Evolutionary conservation across 2,329 filamentous ascomycete species (phyloP).

Genomic region (Paecilomyces niveus): DNA sequence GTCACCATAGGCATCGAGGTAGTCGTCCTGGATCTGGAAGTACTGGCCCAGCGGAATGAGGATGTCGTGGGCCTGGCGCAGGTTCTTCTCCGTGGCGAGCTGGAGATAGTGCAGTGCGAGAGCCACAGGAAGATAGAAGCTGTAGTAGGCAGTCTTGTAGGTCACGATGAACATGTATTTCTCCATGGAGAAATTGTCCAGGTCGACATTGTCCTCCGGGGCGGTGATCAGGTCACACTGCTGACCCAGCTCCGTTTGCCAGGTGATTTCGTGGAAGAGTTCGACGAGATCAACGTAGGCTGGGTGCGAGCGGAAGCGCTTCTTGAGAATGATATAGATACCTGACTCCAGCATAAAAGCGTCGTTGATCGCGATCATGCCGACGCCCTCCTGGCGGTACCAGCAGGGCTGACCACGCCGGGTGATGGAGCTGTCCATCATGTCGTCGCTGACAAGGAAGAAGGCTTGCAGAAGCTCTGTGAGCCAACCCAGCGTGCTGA

Average conservation of each 20-base stretch:
- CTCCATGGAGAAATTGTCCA: constrained; percentile 88
- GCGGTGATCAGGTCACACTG: constrained; percentile 91
- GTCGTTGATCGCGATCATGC: constrained; percentile 97
- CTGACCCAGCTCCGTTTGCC: constrained; percentile 94
- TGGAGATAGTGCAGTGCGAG: constrained; percentile 80
- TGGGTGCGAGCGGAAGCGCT: constrained; percentile 82
- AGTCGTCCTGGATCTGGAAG: constrained; percentile 99
- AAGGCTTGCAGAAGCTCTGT: constrained; percentile 97
- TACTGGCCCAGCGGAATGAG: constrained; percentile 97
- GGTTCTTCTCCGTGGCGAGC: constrained; percentile 78
- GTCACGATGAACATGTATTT: constrained; percentile 99
- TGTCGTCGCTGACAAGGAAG: constrained; percentile 97
- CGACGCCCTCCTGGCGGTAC: constrained; percentile 84
- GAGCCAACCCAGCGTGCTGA: constrained; percentile 89
- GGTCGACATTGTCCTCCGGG: constrained; percentile 85
- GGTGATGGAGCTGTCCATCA: constrained; percentile 95
- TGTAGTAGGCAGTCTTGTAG: constrained; percentile 99
- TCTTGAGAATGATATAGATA: constrained; percentile 89
- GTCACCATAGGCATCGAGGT: constrained; percentile 94
- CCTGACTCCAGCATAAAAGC: constrained; percentile 87
- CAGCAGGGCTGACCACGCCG: constrained; percentile 92
- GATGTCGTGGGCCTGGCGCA: constrained; percentile 82
- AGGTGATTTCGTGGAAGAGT: constrained; percentile 90
- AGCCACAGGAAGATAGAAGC: constrained; percentile 94
- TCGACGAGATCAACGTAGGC: constrained; percentile 87